phyloP scores from a whole-genome alignment of 768 basidiomycete species.

The Tulasnella calospora region DNA sequence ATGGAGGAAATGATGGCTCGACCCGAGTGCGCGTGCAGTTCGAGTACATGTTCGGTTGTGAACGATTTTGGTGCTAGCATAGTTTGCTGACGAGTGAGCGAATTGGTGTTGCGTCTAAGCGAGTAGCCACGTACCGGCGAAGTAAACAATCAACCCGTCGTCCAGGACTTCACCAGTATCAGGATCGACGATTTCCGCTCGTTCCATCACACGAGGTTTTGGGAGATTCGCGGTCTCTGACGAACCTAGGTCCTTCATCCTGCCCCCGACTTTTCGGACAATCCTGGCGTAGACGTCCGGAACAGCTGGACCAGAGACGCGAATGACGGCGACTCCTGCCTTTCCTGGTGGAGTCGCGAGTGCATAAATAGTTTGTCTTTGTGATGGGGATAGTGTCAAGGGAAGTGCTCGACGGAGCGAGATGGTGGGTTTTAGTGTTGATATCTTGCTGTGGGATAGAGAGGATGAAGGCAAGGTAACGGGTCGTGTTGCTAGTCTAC shows the following conservation, averaged over 20 bases:
- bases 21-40: slow-evolving; percentile 84
- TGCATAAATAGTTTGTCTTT: slow-evolving; percentile 67
- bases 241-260: not conserved
- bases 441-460: not conserved
- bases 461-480: not conserved
- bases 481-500: not conserved
- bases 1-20: slow-evolving; percentile 71
- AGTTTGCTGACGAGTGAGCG: not conserved
- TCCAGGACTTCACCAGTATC: slow-evolving; percentile 59
- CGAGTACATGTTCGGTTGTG: slow-evolving; percentile 76
- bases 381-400: slow-evolving; percentile 27
- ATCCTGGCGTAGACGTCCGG: slow-evolving; percentile 56
- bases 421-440: not conserved
- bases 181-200: slow-evolving; percentile 65
- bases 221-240: slow-evolving; percentile 35
- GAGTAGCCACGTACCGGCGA: slow-evolving; percentile 51
- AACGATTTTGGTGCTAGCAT: slow-evolving; percentile 74
- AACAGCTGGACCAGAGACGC: slow-evolving; percentile 76
- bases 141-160: slow-evolving; percentile 76
- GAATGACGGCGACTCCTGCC: slow-evolving; percentile 74
- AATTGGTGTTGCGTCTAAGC: not conserved
- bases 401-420: not conserved
- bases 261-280: slow-evolving; percentile 40
- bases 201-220: slow-evolving; percentile 61
- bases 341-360: slow-evolving; percentile 83